Evolutionary conservation across 805 yeast species (phyloP).

Genomic region (Metschnikowia arizonensis): DNA sequence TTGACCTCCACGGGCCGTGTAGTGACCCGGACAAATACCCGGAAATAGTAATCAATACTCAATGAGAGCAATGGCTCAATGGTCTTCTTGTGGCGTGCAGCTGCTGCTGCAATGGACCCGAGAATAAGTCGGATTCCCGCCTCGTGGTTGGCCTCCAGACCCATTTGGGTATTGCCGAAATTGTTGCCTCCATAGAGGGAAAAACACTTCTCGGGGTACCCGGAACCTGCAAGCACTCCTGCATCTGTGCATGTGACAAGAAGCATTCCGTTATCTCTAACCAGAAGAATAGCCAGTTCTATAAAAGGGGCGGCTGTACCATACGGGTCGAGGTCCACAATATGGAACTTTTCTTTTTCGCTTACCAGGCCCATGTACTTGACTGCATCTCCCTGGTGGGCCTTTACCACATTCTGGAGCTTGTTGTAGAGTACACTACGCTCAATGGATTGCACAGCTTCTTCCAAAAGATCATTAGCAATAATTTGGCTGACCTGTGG

Average conservation of each 20-base stretch:
- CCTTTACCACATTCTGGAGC: constrained; percentile 51
- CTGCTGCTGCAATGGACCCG: constrained; percentile 69
- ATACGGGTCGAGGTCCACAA: constrained; percentile 93
- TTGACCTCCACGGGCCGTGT: constrained; percentile 82
- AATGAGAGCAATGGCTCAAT: constrained; percentile 84
- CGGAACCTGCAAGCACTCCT: constrained; percentile 92
- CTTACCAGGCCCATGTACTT: constrained; percentile 58
- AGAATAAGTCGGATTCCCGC: constrained; percentile 85
- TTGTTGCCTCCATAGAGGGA: constrained; percentile 93
- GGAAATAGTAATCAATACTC: constrained; percentile 88
- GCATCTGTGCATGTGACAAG: constrained; percentile 95
- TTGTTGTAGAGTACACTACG: constrained; percentile 67
- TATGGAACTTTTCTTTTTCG: constrained; percentile 57
- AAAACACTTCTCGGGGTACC: constrained; percentile 95
- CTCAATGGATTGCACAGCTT: constrained; percentile 78
- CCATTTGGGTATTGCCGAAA: constrained; percentile 51
- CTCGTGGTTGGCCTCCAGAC: constrained; percentile 81
- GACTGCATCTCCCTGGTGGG: constrained; percentile 90
- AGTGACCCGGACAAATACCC: constrained; percentile 75
- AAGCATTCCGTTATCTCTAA: constrained; percentile 80
- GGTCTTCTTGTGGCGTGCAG: constrained; percentile 83
- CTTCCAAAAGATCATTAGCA: constrained; percentile 85
- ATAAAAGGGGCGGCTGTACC: constrained; percentile 96
- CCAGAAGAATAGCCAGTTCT: constrained; percentile 82
- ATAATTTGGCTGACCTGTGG: constrained; percentile 68